Conservation (phyloP, 768 basidiomycete species). For the Termitomyces sp. region DNA sequence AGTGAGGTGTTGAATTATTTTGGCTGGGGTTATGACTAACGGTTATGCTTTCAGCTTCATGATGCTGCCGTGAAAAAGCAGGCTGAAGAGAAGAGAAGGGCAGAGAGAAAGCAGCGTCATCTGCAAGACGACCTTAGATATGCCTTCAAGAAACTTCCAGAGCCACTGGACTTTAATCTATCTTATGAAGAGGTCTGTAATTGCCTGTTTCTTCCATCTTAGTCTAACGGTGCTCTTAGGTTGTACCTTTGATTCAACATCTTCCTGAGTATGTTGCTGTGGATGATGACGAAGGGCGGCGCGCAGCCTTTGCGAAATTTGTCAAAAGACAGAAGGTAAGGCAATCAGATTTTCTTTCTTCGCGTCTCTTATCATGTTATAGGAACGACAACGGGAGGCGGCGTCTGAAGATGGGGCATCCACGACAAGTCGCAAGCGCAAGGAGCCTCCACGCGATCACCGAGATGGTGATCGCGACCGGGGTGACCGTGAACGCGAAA, state of each 20-base stretch:
- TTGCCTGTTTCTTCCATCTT: neutral
- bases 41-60: slow-evolving; percentile 48
- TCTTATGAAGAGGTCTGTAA: slow-evolving; percentile 74
- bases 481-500: slow-evolving; percentile 34
- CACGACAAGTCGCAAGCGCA: slow-evolving; percentile 73
- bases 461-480: slow-evolving; percentile 43
- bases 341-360: neutral
- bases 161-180: slow-evolving; percentile 69
- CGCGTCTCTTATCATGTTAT: neutral
- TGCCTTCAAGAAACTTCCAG: slow-evolving; percentile 85
- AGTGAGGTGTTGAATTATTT: slow-evolving; percentile 34
- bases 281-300: slow-evolving; percentile 81
- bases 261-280: slow-evolving; percentile 84
- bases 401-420: slow-evolving; percentile 85
- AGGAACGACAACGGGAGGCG: slow-evolving; percentile 74
- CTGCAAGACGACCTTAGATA: slow-evolving; percentile 95
- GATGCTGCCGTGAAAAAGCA: slow-evolving; percentile 67
- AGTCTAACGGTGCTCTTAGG: slow-evolving; percentile 30
- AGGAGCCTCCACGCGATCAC: slow-evolving; percentile 59
- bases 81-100: slow-evolving; percentile 80
- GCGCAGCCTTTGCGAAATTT: slow-evolving; percentile 81
- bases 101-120: slow-evolving; percentile 81
- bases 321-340: slow-evolving; percentile 84
- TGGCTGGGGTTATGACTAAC: neutral
- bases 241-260: slow-evolving; percentile 70